phyloP scores from a whole-genome alignment of 2,329 filamentous ascomycete genomes.

The Colletotrichum tamarilloi region DNA sequence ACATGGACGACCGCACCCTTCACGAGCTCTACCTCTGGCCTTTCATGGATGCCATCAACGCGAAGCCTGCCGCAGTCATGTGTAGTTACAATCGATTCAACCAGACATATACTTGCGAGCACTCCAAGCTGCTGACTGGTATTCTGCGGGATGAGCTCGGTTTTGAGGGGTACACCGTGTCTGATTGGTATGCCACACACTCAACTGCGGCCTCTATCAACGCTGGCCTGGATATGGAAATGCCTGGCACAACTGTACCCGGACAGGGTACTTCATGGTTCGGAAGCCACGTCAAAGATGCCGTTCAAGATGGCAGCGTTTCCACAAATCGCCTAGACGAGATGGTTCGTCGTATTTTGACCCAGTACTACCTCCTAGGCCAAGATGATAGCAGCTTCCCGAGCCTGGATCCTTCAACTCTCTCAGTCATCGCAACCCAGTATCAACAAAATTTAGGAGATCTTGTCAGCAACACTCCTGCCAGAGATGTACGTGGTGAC shows the following conservation, averaged over 20 bases:
- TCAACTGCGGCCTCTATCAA: constrained; percentile 73
- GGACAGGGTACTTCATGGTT: constrained; percentile 54
- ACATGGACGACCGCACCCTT: constrained; percentile 72
- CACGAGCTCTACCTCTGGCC: constrained; percentile 77
- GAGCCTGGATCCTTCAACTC: constrained; percentile 37
- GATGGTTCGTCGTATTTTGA: constrained; percentile 73
- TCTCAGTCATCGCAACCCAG: constrained; percentile 19
- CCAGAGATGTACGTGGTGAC: constrained; percentile 61
- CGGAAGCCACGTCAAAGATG: constrained; percentile 69
- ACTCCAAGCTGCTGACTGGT: constrained; percentile 67
- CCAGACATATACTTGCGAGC: constrained; percentile 75
- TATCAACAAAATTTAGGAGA: background rate
- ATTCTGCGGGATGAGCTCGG: constrained; percentile 79
- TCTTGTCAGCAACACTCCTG: constrained; percentile 41
- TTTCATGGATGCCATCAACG: constrained; percentile 75
- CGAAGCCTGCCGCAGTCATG: constrained; percentile 77
- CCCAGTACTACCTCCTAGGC: constrained; percentile 68
- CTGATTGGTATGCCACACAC: constrained; percentile 83
- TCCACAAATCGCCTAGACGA: constrained; percentile 72
- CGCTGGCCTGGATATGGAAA: constrained; percentile 82
- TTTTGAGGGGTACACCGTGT: constrained; percentile 70
- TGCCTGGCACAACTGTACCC: constrained; percentile 71
- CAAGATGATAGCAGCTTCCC: constrained; percentile 62
- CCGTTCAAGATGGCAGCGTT: constrained; percentile 65
- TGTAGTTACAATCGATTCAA: constrained; percentile 82